These are phyloP conservation scores for Artemisia tridentata DNA, from an alignment of 129 eudicot species.

Conservation along the genomic window DNA sequence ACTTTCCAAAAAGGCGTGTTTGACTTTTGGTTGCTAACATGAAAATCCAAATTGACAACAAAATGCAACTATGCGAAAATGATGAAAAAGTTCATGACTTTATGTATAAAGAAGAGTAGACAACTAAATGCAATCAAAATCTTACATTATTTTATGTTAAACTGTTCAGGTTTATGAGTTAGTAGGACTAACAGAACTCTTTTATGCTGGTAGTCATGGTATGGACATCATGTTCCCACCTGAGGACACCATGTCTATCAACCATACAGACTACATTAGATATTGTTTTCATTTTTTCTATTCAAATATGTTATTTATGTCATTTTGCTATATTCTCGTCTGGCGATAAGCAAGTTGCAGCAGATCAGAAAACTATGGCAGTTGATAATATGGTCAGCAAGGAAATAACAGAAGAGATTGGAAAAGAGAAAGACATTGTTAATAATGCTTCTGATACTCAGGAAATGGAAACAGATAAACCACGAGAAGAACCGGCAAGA, in stretches of 20 bases:
- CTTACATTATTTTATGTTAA: conserved; percentile 6
- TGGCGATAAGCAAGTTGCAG: too few relatives aligned
- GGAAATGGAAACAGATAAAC: too few relatives aligned
- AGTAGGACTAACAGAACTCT: conserved; percentile 79
- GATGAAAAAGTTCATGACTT: neutral
- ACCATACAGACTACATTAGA: conserved; percentile 29
- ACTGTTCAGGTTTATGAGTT: conserved; percentile 69
- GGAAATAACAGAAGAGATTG: too few relatives aligned
- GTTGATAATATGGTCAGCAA: too few relatives aligned
- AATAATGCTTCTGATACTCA: too few relatives aligned
- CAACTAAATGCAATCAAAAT: neutral
- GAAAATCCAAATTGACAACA: conserved; percentile 8
- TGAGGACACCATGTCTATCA: conserved; percentile 22
- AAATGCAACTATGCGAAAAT: neutral
- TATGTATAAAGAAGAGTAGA: neutral
- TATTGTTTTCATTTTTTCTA: too few relatives aligned
- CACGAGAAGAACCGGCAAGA: too few relatives aligned
- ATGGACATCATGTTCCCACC: conserved; percentile 77
- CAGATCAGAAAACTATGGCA: too few relatives aligned
- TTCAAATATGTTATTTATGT: too few relatives aligned
- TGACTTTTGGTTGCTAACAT: conserved; percentile 1
- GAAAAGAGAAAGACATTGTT: too few relatives aligned
- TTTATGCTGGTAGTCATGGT: conserved; percentile 92
- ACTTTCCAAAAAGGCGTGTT: neutral
- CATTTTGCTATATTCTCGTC: too few relatives aligned